Conservation (phyloP, 257 asterid genomes). For the Schizonepeta tenuifolia region DNA sequence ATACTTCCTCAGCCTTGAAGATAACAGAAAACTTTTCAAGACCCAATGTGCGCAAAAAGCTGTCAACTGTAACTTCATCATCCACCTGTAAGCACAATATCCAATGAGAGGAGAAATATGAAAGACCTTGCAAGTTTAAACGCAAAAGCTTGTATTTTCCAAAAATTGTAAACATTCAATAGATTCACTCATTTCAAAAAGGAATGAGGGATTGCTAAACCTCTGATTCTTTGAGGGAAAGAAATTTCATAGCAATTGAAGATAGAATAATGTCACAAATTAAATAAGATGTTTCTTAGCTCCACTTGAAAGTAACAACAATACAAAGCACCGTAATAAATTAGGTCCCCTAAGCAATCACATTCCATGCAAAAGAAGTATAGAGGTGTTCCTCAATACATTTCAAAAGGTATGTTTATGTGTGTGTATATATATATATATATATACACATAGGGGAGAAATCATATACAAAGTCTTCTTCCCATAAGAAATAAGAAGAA, state of each 20-base stretch:
- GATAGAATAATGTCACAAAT: not conserved
- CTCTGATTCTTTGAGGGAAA: conserved; percentile 24
- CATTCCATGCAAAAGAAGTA: conserved; percentile 1
- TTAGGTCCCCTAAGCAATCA: conserved; percentile 4
- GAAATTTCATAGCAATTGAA: conserved; percentile 23
- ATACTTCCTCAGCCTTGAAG: conserved; percentile 95
- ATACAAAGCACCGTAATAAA: not conserved
- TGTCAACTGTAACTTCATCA: conserved; percentile 74
- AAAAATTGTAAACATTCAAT: conserved; percentile 15
- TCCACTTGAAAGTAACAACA: conserved; percentile 13
- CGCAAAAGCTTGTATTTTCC: not conserved
- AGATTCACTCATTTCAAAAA: conserved; percentile 4
- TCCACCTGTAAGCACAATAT: conserved; percentile 58
- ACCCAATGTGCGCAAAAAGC: conserved; percentile 74
- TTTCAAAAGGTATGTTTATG: conserved; percentile 22
- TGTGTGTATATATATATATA: too few species aligned
- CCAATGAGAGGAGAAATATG: conserved; percentile 21
- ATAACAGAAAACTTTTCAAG: conserved; percentile 74
- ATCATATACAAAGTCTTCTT: too few species aligned
- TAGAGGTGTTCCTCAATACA: conserved; percentile 6
- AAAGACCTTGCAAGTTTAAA: conserved; percentile 20
- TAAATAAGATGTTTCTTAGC: conserved; percentile 12
- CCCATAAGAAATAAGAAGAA: too few species aligned
- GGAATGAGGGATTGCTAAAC: not conserved
- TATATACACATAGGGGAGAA: too few species aligned